These are phyloP conservation scores for Acidomyces sp. DNA, from an alignment of 495 filamentous ascomycete genomes.

Conservation along the genomic window DNA sequence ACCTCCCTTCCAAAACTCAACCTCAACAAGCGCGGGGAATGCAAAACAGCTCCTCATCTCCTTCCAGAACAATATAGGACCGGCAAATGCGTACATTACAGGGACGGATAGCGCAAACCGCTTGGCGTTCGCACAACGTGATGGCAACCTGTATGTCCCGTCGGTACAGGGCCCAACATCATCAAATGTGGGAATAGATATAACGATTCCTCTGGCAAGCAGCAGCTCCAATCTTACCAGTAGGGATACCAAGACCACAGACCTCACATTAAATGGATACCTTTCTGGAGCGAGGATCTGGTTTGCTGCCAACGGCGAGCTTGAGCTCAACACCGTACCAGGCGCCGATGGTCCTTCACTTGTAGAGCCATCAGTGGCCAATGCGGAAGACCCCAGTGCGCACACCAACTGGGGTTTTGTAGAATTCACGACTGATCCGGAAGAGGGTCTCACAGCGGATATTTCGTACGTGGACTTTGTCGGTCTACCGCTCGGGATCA, in stretches of 20 bases:
- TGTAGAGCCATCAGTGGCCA: slow-evolving; percentile 30
- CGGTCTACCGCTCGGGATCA: slow-evolving; percentile 31
- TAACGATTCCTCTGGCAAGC: too few relatives aligned
- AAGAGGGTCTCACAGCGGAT: slow-evolving; percentile 29
- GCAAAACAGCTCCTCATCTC: slow-evolving; percentile 18
- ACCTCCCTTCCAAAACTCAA: too few relatives aligned
- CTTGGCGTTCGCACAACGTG: slow-evolving; percentile 25
- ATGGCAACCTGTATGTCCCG: too few relatives aligned
- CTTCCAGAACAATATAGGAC: slow-evolving; percentile 30
- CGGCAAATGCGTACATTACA: slow-evolving; percentile 24
- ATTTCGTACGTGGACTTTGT: slow-evolving; percentile 38
- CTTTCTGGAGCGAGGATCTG: too few relatives aligned
- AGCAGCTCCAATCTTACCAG: too few relatives aligned
- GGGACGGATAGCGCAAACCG: slow-evolving; percentile 25
- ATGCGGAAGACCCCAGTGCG: slow-evolving; percentile 30
- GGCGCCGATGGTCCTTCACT: slow-evolving; percentile 22
- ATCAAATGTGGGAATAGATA: too few relatives aligned
- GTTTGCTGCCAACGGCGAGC: too few relatives aligned
- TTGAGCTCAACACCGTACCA: slow-evolving; percentile 29
- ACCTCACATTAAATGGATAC: too few relatives aligned
- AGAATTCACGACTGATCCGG: slow-evolving; percentile 29
- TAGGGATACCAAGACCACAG: too few relatives aligned
- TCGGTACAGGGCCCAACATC: too few relatives aligned
- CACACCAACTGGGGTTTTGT: slow-evolving; percentile 35
- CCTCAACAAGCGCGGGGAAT: too few relatives aligned